Percentiles rank a stretch among this genome's conserved stretches.
These are phyloP conservation scores for Coemansia sp. DNA, from an alignment of 192 early-diverging fungal species.

Conservation along the genomic window DNA sequence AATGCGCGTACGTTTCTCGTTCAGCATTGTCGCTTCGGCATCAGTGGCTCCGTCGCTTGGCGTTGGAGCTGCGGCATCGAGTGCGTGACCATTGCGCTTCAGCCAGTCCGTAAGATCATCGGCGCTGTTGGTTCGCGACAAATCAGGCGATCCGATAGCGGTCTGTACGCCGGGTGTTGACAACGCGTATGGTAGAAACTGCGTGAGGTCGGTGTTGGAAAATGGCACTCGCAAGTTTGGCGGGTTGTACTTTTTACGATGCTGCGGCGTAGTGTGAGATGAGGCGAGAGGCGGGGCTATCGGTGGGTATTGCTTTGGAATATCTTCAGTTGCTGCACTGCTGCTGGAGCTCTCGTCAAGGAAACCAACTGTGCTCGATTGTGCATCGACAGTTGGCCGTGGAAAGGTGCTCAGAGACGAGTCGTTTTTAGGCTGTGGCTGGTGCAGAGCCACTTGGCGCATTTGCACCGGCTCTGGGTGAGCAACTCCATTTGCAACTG, in stretches of 20 bases:
- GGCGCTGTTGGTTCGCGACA: slow-evolving; percentile 13
- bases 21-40: slow-evolving; percentile 3
- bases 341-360: neutral
- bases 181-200: slow-evolving; percentile 29
- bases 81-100: slow-evolving; percentile 4
- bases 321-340: neutral
- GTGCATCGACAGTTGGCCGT: neutral
- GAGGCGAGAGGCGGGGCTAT: neutral
- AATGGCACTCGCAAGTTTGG: slow-evolving; percentile 12
- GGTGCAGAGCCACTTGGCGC: neutral
- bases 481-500: neutral
- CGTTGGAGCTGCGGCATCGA: neutral
- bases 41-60: slow-evolving; percentile 4
- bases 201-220: slow-evolving; percentile 19
- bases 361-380: neutral
- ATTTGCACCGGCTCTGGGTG: neutral
- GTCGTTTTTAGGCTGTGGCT: neutral
- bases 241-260: neutral
- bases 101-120: slow-evolving; percentile 21
- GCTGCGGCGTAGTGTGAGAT: neutral
- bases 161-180: slow-evolving; percentile 27
- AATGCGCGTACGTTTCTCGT: slow-evolving; percentile 6
- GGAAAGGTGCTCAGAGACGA: neutral
- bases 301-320: neutral
- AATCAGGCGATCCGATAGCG: slow-evolving; percentile 10